A percentile compares a stretch with the other conserved stretches of the same genome.
phyloP scores from a whole-genome alignment of 768 basidiomycete species.

The Fomitopsis pulvina region DNA sequence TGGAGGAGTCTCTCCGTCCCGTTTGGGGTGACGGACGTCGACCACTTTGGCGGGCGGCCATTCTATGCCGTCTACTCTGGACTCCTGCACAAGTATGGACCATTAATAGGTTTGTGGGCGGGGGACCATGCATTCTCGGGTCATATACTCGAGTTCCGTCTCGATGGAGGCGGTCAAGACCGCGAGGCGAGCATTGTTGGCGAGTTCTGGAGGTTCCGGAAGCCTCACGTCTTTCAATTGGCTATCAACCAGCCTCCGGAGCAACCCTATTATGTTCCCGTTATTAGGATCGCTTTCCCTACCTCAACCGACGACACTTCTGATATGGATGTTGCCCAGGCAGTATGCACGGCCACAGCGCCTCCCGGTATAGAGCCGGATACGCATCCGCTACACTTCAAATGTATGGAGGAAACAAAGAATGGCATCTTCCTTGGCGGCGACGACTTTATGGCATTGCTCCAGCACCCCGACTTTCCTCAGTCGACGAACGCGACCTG shows the following conservation, averaged over 20 bases:
- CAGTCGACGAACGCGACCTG: slow-evolving; percentile 3
- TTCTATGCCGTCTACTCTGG: slow-evolving; percentile 12
- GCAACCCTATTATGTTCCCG: slow-evolving; percentile 5
- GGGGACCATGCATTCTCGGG: slow-evolving; percentile 15
- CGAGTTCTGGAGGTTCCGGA: slow-evolving; percentile 9
- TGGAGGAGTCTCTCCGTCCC: slow-evolving; percentile 8
- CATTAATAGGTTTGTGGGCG: slow-evolving; percentile 15
- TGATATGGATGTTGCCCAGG: background rate
- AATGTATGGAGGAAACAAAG: slow-evolving; percentile 1
- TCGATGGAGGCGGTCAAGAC: background rate
- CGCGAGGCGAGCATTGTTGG: slow-evolving; percentile 9
- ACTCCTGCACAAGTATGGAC: slow-evolving; percentile 11
- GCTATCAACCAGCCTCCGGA: slow-evolving; percentile 9
- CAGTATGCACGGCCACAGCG: background rate
- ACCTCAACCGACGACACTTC: background rate
- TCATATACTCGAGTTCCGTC: slow-evolving; percentile 8
- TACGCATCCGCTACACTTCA: slow-evolving; percentile 2
- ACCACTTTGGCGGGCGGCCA: slow-evolving; percentile 9
- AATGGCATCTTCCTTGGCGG: background rate
- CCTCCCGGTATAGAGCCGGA: background rate
- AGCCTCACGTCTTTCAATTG: slow-evolving; percentile 9
- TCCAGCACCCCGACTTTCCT: slow-evolving; percentile 11
- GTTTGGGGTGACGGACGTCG: slow-evolving; percentile 8
- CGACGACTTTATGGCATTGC: slow-evolving; percentile 2
- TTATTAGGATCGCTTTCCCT: slow-evolving; percentile 9